phyloP scores from a whole-genome alignment of 1,139 yeast species.

The Arxiozyma heterogenica region DNA sequence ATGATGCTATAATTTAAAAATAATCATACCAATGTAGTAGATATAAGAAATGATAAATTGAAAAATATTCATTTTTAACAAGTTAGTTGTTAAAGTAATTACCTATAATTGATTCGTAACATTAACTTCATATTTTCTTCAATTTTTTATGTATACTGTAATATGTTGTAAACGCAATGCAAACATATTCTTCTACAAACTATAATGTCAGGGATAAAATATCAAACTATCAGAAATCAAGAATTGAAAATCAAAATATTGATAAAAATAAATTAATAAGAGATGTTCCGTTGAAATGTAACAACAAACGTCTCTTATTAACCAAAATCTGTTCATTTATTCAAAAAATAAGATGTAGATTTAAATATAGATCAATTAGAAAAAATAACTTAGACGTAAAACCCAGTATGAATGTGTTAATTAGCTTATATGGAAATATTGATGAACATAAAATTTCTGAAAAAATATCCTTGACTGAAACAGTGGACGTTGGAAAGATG shows the following conservation, averaged over 20 bases:
- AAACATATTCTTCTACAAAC: neutral
- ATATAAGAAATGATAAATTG: too few relatives aligned
- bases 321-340: neutral
- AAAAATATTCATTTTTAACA: too few relatives aligned
- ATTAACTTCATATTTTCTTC: too few relatives aligned
- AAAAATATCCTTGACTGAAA: neutral
- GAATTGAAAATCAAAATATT: neutral
- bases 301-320: neutral
- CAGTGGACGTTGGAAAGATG: constrained; percentile 1
- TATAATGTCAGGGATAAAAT: neutral
- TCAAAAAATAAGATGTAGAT: neutral
- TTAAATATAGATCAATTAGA: neutral
- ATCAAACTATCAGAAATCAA: neutral
- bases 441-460: neutral
- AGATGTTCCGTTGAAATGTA: neutral
- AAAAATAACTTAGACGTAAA: neutral
- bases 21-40: neutral
- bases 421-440: neutral
- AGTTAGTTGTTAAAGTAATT: too few relatives aligned
- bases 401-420: neutral
- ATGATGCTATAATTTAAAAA: neutral
- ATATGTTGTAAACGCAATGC: neutral
- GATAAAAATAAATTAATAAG: neutral
- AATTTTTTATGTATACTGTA: too few relatives aligned
- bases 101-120: too few relatives aligned